phyloP scores from a whole-genome alignment of 2,329 filamentous ascomycete genomes.

The Colletotrichum tofieldiae region DNA sequence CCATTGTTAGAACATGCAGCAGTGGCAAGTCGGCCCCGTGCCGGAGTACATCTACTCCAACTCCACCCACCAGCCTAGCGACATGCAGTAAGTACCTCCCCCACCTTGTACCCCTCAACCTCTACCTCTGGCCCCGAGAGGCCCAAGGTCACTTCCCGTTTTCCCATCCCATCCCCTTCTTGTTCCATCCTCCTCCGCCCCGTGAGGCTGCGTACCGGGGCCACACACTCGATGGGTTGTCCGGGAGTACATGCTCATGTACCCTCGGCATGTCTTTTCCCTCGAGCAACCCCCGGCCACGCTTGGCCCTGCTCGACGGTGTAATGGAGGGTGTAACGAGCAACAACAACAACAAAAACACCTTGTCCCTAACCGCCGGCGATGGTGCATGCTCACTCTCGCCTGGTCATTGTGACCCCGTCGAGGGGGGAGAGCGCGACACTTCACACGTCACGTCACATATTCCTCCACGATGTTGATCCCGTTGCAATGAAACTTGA shows the following conservation, averaged over 20 bases:
- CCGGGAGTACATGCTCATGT: conserved; percentile 35
- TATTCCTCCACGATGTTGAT: conserved; percentile 17
- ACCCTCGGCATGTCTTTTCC: conserved; percentile 25
- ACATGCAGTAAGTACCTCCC: conserved; percentile 72
- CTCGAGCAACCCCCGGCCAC: conserved; percentile 36
- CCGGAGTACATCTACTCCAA: conserved; percentile 71
- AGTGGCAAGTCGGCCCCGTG: conserved; percentile 74
- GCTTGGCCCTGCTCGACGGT: conserved; percentile 24
- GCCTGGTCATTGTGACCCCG: neutral
- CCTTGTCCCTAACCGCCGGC: conserved; percentile 1
- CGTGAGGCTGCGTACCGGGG: conserved; percentile 36
- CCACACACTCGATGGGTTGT: conserved; percentile 14
- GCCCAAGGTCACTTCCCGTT: conserved; percentile 30
- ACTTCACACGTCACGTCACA: conserved; percentile 1
- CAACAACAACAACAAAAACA: conserved; percentile 31
- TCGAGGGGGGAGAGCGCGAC: neutral
- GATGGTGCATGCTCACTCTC: conserved; percentile 17
- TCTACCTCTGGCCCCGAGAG: conserved; percentile 4
- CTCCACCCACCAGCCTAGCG: conserved; percentile 68
- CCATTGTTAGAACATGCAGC: conserved; percentile 68
- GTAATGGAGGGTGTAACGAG: conserved; percentile 36
- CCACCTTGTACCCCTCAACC: conserved; percentile 48
- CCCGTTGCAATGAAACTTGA: conserved; percentile 31
- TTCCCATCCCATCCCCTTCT: conserved; percentile 45
- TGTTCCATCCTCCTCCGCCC: conserved; percentile 46